Percentiles rank a stretch among this genome's conserved stretches.
These are phyloP conservation scores for Stemphylium lycopersici DNA, from an alignment of 2,329 filamentous ascomycete genomes.

Conservation along the genomic window DNA sequence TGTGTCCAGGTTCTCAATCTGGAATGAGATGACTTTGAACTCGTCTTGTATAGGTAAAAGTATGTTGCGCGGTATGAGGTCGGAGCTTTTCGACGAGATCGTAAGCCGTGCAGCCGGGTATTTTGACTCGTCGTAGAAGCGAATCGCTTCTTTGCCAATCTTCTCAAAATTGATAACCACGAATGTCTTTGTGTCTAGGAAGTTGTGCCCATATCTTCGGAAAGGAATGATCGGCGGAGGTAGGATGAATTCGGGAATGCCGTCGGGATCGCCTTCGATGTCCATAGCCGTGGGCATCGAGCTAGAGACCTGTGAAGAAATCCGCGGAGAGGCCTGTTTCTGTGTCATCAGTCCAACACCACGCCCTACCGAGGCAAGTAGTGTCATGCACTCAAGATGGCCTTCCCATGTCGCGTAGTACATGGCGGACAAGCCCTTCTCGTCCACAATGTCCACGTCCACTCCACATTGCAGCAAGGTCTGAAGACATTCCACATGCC, in stretches of 20 bases:
- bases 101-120: slow-evolving; percentile 94
- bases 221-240: slow-evolving; percentile 96
- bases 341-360: slow-evolving; percentile 42
- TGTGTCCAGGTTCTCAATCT: slow-evolving; percentile 89
- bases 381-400: slow-evolving; percentile 89
- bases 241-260: slow-evolving; percentile 88
- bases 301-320: slow-evolving; percentile 45
- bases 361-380: slow-evolving; percentile 67
- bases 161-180: slow-evolving; percentile 90
- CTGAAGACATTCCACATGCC: slow-evolving; percentile 85
- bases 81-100: slow-evolving; percentile 94
- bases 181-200: slow-evolving; percentile 96
- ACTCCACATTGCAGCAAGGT: slow-evolving; percentile 80
- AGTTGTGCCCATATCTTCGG: slow-evolving; percentile 95
- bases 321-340: slow-evolving; percentile 51
- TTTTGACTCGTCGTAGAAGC: slow-evolving; percentile 97
- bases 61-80: slow-evolving; percentile 94
- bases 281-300: slow-evolving; percentile 51
- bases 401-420: slow-evolving; percentile 99
- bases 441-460: slow-evolving; percentile 80
- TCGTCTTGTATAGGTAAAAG: slow-evolving; percentile 96
- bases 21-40: slow-evolving; percentile 90
- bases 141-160: slow-evolving; percentile 72
- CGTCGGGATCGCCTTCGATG: slow-evolving; percentile 78
- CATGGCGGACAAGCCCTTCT: slow-evolving; percentile 92